Conservation (phyloP, 2,329 filamentous ascomycete species). For the Trichocomaceae sp. region DNA sequence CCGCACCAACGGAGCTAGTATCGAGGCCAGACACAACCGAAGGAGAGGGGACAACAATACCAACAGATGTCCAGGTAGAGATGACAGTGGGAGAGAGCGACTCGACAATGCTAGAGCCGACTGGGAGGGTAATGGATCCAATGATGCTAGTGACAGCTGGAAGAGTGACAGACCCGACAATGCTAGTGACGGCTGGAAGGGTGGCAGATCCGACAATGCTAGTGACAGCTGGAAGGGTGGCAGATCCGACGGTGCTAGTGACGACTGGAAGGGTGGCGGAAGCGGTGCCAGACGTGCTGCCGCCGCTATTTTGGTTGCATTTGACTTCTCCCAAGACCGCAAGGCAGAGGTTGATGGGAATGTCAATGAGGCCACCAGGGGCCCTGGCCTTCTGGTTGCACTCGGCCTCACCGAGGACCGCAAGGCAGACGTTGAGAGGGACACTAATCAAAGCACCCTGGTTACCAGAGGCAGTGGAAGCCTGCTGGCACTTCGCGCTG, state of each 20-base stretch:
- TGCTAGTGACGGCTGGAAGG: not conserved
- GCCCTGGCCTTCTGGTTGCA: constrained; percentile 20
- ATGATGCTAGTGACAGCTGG: not conserved
- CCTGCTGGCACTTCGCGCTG: constrained; percentile 22
- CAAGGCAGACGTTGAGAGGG: constrained; percentile 23
- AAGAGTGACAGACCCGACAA: not conserved
- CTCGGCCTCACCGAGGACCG: constrained; percentile 23
- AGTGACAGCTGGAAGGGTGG: not conserved
- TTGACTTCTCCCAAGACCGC: constrained; percentile 23
- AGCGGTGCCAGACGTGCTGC: not conserved
- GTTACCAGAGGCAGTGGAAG: constrained; percentile 9
- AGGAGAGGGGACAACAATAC: not conserved
- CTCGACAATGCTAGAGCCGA: not conserved
- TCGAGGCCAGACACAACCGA: not conserved
- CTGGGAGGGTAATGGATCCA: not conserved
- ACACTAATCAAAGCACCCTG: constrained; percentile 21
- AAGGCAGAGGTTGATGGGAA: constrained; percentile 24
- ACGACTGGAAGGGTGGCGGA: not conserved
- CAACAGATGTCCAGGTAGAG: not conserved
- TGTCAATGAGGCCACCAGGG: constrained; percentile 20
- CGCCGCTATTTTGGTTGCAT: constrained; percentile 15
- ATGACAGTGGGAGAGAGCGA: not conserved
- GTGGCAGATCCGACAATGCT: not conserved
- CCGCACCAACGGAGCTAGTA: not conserved
- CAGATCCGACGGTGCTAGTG: not conserved